Base-by-base conservation (phyloP, 2,329 filamentous ascomycete genomes). In the Cladosporium colombiae region DNA sequence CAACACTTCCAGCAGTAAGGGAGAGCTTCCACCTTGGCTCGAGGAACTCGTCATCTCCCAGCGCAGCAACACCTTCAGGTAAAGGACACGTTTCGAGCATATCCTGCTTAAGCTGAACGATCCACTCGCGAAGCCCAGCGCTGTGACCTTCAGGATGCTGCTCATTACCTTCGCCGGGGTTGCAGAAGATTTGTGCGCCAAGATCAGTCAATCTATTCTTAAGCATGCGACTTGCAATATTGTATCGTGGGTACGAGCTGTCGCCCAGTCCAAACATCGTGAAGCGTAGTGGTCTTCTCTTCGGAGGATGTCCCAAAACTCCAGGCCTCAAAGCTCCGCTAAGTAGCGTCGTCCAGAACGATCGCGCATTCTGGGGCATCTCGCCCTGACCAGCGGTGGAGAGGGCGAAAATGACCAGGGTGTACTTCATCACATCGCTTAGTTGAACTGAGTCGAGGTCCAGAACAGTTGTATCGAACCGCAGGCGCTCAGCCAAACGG, bases 321-420 rank as follows among this genome's bases (percentile, higher is more conserved):
- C 85, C 86, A 3, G 88, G 83, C 14, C 89, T 86, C 31, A 99
- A 84, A 71, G 88, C 91, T 77, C 91, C 93, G 70, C 92, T 86
- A 21, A 96, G 82, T 44, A 99, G 83, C 67, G 88, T 90, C 75
- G 87, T 92, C 95, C 95, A 99, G 75, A 99, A 93, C 1, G 80
- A 81, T 52, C 88, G 84, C 2, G 91, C 88, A 81, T 98, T 98
- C 65, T 87, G 86, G 2, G 95, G 95, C 75, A 98, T 85, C 70
- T 98, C 93, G 6, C 95, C 95, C 79, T 99, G 94, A 5, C 95
- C 95, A 0, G 95, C 97, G 0, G 95, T 99, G 5, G 95, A 96
- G 23, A 96, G 82, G 67, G 92, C 88, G 73, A 99, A 91, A 60
- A 98, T 82, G 29, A 92, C 86, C 23, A 94, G 78, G 1, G 79